Evolutionary conservation across 768 basidiomycete species (phyloP).

Genomic region (Termitomyces sp.): DNA sequence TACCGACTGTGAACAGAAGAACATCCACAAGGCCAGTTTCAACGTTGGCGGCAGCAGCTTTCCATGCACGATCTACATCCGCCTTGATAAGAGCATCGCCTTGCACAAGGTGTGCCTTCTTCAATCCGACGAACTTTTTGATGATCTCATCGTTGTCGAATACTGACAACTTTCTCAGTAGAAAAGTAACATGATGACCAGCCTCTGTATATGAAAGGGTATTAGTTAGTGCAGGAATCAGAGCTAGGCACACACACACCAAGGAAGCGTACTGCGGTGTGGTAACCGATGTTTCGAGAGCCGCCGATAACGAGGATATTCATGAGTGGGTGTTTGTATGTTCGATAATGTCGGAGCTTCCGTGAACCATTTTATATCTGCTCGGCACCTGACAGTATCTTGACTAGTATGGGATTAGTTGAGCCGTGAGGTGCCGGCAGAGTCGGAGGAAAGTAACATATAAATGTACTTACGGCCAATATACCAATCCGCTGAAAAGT

Average conservation of each 20-base stretch:
- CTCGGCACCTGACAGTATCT: no score
- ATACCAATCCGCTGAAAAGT: no score
- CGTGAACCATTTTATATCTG: not conserved
- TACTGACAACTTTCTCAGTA: conserved; percentile 46
- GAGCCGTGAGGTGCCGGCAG: no score
- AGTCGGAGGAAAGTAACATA: no score
- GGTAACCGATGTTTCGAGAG: conserved; percentile 1
- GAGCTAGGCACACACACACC: not conserved
- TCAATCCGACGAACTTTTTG: conserved; percentile 43
- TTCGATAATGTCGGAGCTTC: not conserved
- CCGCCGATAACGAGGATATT: conserved; percentile 1
- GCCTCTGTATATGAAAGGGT: conserved; percentile 36
- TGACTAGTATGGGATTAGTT: no score
- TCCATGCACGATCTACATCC: conserved; percentile 54
- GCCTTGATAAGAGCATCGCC: conserved; percentile 57
- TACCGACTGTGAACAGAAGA: conserved; percentile 61
- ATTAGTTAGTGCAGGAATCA: not conserved
- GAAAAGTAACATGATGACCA: conserved; percentile 61
- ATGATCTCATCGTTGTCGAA: conserved; percentile 54
- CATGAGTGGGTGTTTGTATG: not conserved
- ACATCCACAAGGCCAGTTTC: conserved; percentile 38
- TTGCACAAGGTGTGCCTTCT: conserved; percentile 49
- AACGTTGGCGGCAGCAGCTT: conserved; percentile 30
- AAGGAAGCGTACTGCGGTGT: conserved; percentile 1
- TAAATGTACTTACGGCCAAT: no score